Base-by-base conservation (phyloP, 2,329 filamentous ascomycete genomes). In the Calonectria honghensis region DNA sequence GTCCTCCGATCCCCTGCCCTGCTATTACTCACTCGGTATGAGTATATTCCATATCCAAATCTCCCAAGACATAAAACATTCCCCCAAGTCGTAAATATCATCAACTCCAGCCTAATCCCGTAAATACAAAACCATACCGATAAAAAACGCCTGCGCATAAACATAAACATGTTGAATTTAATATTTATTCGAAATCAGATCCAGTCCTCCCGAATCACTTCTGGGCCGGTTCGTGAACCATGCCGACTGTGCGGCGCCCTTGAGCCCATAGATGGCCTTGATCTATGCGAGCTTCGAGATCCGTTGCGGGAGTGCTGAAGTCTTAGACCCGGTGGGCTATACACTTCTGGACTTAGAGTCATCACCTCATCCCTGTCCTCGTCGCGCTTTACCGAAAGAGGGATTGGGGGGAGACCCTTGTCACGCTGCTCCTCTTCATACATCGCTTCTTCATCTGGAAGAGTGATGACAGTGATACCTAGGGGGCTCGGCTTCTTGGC, bases 291-390 rank as follows among this genome's bases (percentile, higher is more conserved):
- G 48, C 73, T 79, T n/a, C 59, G 69, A 16, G 72, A 73, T 35
- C 59, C 59, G 24, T n/a, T 61, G 24, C 72, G 72, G 18, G 68
- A 63, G 18, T 76, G 73, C 6, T 66, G 74, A 45, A 76, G 68
- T 18, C 24, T 74, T 61, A 64, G 68, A 27, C 37, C 59, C 27
- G 85, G 81, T 0, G 89, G 88, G 70, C 84, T 86, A 80, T 92
- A 92, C 6, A 91, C 89, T 1, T 87, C 85, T 3, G 91, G 88
- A 72, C 87, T 90, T 3, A 92, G 84, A 1, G 85, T 88, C 29
- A 84, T 82, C 37, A 85, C 79, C 16, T 83, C 81, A 4, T 83
- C 80, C 5, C 80, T 76, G 20, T 80, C 50, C 41, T 72, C 76
- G 16, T 67, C 78, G 86, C n/a, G 32, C 2, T 24, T 27, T 35